These are phyloP conservation scores for Curvularia eragrostidis DNA, from an alignment of 2,329 filamentous ascomycete species.

Conservation along the genomic window DNA sequence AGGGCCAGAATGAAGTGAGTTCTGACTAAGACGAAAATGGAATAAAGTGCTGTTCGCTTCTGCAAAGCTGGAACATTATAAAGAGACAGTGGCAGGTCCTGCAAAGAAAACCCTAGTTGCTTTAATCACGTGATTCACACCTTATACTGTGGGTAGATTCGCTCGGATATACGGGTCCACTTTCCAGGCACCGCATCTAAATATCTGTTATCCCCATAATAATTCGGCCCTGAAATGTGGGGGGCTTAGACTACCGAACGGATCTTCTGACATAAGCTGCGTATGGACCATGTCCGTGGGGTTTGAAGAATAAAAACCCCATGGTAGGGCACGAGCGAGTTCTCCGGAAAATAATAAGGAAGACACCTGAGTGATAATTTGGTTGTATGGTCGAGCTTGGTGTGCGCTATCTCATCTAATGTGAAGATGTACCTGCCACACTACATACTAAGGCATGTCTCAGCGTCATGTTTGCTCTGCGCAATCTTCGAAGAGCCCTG, in stretches of 20 bases:
- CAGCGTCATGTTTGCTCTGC: constrained; percentile 7
- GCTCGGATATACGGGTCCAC: not conserved
- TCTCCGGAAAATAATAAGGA: constrained; percentile 55
- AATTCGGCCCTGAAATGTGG: not conserved
- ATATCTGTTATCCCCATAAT: not conserved
- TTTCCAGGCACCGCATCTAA: not conserved
- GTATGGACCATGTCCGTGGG: not conserved
- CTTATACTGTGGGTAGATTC: not conserved
- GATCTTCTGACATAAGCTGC: not conserved
- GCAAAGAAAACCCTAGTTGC: not conserved
- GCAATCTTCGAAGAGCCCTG: constrained; percentile 10
- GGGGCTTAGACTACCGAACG: not conserved
- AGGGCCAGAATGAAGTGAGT: not conserved
- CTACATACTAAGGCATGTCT: constrained; percentile 10
- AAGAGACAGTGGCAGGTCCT: not conserved
- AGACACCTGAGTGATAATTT: no score
- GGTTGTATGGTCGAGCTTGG: constrained; percentile 60
- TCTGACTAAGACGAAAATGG: not conserved
- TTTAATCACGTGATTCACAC: not conserved
- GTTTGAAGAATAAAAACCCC: constrained; percentile 37
- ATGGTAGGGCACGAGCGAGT: constrained; percentile 58
- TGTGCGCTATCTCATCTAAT: constrained; percentile 49
- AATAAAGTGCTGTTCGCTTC: not conserved
- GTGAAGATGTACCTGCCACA: constrained; percentile 12
- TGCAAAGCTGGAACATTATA: not conserved